These are phyloP conservation scores for Iberis pinnata DNA, from an alignment of 345 rosid genomes.

Conservation along the genomic window DNA sequence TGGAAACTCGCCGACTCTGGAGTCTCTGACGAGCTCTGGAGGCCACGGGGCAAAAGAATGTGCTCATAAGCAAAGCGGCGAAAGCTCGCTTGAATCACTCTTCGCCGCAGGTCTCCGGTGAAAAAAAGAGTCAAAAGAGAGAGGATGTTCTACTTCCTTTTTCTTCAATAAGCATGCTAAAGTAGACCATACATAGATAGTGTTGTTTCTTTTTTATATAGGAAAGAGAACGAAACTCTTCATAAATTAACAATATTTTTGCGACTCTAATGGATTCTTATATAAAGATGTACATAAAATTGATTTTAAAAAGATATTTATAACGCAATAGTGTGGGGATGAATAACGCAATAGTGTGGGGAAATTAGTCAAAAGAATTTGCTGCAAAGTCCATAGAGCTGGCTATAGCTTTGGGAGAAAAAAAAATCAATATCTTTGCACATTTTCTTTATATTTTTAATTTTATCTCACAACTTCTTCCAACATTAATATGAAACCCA, in stretches of 20 bases:
- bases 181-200: conserved; percentile 30
- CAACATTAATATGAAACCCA: conserved; percentile 16
- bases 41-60: no score
- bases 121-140: no score
- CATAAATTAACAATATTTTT: conserved; percentile 14
- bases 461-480: conserved; percentile 9
- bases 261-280: conserved; percentile 1
- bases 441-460: conserved; percentile 13
- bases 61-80: no score
- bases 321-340: conserved; percentile 14
- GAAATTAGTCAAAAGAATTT: conserved; percentile 10
- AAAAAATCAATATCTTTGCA: conserved; percentile 17
- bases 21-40: no score
- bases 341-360: conserved; percentile 11
- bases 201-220: conserved; percentile 14
- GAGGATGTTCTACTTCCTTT: no score
- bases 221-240: conserved; percentile 24
- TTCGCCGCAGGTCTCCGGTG: no score
- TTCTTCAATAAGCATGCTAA: conserved; percentile 27
- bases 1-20: no score
- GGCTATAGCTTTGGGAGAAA: conserved; percentile 22
- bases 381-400: conserved; percentile 27
- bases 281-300: not conserved
- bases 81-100: no score
- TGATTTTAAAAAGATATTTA: no score